A percentile compares a stretch with the other conserved stretches of the same genome.
These are phyloP conservation scores for Syncephalastrum sp. DNA, from an alignment of 371 early-diverging fungal species.

Conservation along the genomic window DNA sequence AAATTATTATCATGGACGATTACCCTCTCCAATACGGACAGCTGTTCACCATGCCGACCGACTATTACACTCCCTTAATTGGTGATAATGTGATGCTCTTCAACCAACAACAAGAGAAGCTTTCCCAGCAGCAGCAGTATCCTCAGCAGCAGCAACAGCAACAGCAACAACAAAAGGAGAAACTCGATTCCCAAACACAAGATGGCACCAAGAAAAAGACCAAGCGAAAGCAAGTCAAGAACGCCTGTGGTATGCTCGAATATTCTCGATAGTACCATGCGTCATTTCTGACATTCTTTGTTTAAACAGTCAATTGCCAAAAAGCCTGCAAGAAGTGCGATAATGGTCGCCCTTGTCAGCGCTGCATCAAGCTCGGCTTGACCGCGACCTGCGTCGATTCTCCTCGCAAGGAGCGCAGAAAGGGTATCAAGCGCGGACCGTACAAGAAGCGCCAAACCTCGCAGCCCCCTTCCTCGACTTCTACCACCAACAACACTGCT, in stretches of 20 bases:
- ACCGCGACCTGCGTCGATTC: slow-evolving; percentile 73
- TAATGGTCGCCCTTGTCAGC: slow-evolving; percentile 75
- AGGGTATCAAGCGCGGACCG: slow-evolving; percentile 78
- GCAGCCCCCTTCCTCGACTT: neutral
- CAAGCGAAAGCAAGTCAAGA: slow-evolving; percentile 74
- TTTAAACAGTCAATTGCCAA: slow-evolving; percentile 71
- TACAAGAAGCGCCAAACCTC: slow-evolving; percentile 53
- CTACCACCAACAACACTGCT: neutral
- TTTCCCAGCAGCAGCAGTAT: neutral
- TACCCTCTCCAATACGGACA: neutral
- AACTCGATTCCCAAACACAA: neutral
- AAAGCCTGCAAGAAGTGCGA: slow-evolving; percentile 91
- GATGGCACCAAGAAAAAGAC: slow-evolving; percentile 14
- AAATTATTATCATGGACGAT: slow-evolving; percentile 5
- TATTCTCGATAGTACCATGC: neutral
- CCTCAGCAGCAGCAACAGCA: slow-evolving; percentile 1
- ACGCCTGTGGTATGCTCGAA: slow-evolving; percentile 69
- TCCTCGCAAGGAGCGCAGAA: slow-evolving; percentile 75
- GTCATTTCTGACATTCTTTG: slow-evolving; percentile 1
- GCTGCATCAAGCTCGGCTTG: slow-evolving; percentile 74
- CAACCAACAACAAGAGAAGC: neutral
- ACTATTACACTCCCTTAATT: slow-evolving; percentile 5
- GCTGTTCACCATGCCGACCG: slow-evolving; percentile 3
- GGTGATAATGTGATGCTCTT: neutral
- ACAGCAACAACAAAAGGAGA: neutral